Base-by-base conservation (phyloP, 345 rosid genomes). In the Barbarea vulgaris region DNA sequence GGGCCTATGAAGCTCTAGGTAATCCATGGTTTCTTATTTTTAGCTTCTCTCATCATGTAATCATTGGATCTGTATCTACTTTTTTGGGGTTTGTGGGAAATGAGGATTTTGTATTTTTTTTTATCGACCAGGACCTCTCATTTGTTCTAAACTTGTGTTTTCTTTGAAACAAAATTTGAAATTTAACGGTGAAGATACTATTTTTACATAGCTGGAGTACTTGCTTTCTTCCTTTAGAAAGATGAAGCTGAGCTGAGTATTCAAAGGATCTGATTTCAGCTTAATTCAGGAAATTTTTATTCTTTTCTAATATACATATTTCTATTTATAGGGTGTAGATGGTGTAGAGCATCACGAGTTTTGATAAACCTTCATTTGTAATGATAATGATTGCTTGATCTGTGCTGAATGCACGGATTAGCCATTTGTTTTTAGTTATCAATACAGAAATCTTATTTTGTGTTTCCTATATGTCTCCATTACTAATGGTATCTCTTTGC, bases 61-160 rank as follows among this genome's bases (percentile, higher is more conserved):
- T 57, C 71, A 36, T 58, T 68, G 72, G 82, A 80, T 80, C 82
- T 75, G 64, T 73, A 36, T 57, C 12, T 64, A 6, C 50, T 53
- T 63, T 65, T 41, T 9, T n/a, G n/a, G n/a, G 15, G 19, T 76
- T 69, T 58, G 10, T 42, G 15, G 55, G 36, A 63, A 62, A 48
- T 27, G 19, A 37, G 3, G 52, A 17, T 37, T 37, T 46, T 37
- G 27, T 52, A 5, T 39, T 24, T 60, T 37, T 39, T 24, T 60
- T 37, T 2, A 21, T 21, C 18, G 6, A 36, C 12, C 25, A 50
- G 1, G 14, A 72, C 31, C 41, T 59, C 66, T n/a, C 73, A 10
- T 70, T 33, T 58, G 7, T 64, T 70, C 15, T 65, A 36, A 48
- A 21, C 4, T 71, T 54, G 7, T 50, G 19, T 44, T 7, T 65